Evolutionary conservation across 805 yeast genomes (phyloP).

Genomic region (Yarrowia alimentaria): DNA sequence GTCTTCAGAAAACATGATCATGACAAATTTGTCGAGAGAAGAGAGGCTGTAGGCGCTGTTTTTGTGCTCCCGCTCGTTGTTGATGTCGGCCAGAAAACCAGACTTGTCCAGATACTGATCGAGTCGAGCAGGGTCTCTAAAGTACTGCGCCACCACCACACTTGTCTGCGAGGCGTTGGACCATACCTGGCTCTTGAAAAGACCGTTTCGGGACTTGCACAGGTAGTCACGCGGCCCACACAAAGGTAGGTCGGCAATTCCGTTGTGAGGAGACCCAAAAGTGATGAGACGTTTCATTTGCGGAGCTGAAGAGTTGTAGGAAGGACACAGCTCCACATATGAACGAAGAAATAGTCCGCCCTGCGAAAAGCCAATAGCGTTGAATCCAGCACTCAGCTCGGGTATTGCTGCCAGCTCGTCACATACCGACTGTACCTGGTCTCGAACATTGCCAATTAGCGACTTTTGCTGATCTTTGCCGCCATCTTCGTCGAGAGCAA

Average conservation of each 20-base stretch:
- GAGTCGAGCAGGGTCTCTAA: conserved; percentile 57
- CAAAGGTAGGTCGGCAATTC: conserved; percentile 63
- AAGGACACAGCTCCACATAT: conserved; percentile 57
- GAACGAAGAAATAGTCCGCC: conserved; percentile 80
- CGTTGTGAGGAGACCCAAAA: conserved; percentile 81
- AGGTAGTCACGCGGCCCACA: conserved; percentile 58
- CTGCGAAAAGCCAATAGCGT: conserved; percentile 77
- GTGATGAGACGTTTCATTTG: conserved; percentile 52
- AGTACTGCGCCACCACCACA: conserved; percentile 72
- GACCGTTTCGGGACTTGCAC: conserved; percentile 53
- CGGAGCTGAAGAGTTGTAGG: conserved; percentile 1
- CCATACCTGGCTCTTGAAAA: conserved; percentile 50
- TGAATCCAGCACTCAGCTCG: conserved; percentile 56
- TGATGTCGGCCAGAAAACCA: conserved; percentile 59
- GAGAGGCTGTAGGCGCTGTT: conserved; percentile 48
- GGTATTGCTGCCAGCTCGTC: conserved; percentile 48
- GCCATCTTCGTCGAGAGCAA: conserved; percentile 51
- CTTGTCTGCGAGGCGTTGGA: conserved; percentile 52
- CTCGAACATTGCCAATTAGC: conserved; percentile 57
- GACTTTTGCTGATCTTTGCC: conserved; percentile 54
- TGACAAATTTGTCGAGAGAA: conserved; percentile 51
- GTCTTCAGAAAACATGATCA: conserved; percentile 61
- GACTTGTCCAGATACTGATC: conserved; percentile 57
- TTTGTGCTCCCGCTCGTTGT: conserved; percentile 53
- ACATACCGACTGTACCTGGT: conserved; percentile 57